phyloP scores from a whole-genome alignment of 1,139 yeast genomes.

The Wickerhamomyces sp. region DNA sequence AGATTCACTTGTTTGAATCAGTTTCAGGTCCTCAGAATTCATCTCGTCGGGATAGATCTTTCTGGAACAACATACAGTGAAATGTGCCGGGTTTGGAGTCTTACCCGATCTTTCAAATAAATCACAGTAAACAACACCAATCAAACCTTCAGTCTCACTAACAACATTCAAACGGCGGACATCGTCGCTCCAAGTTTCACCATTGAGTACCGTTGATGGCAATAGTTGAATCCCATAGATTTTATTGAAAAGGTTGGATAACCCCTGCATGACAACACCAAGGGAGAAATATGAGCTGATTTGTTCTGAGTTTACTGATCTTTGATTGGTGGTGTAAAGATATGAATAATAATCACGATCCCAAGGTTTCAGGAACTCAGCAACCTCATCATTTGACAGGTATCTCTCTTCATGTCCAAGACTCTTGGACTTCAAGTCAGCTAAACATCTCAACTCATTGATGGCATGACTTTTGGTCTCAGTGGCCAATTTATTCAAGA shows the following conservation, averaged over 20 bases:
- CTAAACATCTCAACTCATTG: slow-evolving; percentile 49
- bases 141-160: slow-evolving; percentile 49
- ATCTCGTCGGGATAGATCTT: slow-evolving; percentile 50
- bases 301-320: slow-evolving; percentile 32
- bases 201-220: slow-evolving; percentile 58
- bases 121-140: slow-evolving; percentile 68
- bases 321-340: slow-evolving; percentile 31
- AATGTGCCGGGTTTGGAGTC: slow-evolving; percentile 82
- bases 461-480: slow-evolving; percentile 51
- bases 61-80: slow-evolving; percentile 93
- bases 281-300: slow-evolving; percentile 68
- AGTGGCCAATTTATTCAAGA: slow-evolving; percentile 55
- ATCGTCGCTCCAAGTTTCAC: slow-evolving; percentile 90
- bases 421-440: slow-evolving; percentile 32
- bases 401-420: slow-evolving; percentile 20
- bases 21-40: slow-evolving; percentile 29
- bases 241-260: slow-evolving; percentile 61
- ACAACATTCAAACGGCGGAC: slow-evolving; percentile 78
- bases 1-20: slow-evolving; percentile 35
- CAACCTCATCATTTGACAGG: slow-evolving; percentile 35
- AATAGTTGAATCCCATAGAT: slow-evolving; percentile 75
- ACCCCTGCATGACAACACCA: slow-evolving; percentile 83
- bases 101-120: slow-evolving; percentile 59
- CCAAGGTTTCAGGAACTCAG: slow-evolving; percentile 71
- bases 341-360: slow-evolving; percentile 74